These are phyloP conservation scores for Coniochaeta sp. DNA, from an alignment of 2,329 filamentous ascomycete genomes.

Conservation along the genomic window DNA sequence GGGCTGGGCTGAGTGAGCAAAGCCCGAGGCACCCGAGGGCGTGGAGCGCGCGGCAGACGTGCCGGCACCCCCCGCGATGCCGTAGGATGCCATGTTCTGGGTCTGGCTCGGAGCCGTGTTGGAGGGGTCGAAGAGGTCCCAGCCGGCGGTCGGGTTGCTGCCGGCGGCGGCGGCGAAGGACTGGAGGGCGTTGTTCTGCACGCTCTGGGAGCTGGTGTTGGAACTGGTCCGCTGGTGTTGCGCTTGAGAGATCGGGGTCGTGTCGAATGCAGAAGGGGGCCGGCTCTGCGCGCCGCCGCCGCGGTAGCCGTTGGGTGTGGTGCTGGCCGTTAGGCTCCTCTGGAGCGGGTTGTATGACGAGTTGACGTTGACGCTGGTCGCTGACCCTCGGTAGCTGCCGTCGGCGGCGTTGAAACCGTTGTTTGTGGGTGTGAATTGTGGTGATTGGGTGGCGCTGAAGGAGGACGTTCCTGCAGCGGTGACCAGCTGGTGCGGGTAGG, in stretches of 20 bases:
- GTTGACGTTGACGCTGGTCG: slow-evolving; percentile 9
- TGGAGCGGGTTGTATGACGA: slow-evolving; percentile 11
- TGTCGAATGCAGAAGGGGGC: background rate
- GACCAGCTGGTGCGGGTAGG: slow-evolving; percentile 17
- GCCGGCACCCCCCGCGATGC: background rate
- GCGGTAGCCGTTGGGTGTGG: slow-evolving; percentile 10
- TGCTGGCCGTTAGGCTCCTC: slow-evolving; percentile 11
- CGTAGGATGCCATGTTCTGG: background rate
- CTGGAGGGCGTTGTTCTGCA: background rate
- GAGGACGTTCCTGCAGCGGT: slow-evolving; percentile 13
- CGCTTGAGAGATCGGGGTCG: background rate
- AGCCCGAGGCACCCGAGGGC: background rate
- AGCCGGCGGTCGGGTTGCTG: background rate
- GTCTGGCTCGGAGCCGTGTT: background rate
- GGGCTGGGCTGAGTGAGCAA: background rate
- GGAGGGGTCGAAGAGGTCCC: background rate
- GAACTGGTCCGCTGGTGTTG: background rate
- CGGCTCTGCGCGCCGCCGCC: slow-evolving; percentile 9
- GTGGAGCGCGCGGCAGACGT: background rate
- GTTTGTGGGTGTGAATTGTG: slow-evolving; percentile 15
- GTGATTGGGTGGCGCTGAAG: slow-evolving; percentile 16
- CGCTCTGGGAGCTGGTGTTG: background rate
- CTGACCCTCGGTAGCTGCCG: slow-evolving; percentile 13
- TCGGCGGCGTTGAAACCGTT: slow-evolving; percentile 13
- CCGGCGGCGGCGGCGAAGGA: background rate